These are phyloP conservation scores for Strobilomyces dryophilus DNA, from an alignment of 768 basidiomycete genomes.

Conservation along the genomic window DNA sequence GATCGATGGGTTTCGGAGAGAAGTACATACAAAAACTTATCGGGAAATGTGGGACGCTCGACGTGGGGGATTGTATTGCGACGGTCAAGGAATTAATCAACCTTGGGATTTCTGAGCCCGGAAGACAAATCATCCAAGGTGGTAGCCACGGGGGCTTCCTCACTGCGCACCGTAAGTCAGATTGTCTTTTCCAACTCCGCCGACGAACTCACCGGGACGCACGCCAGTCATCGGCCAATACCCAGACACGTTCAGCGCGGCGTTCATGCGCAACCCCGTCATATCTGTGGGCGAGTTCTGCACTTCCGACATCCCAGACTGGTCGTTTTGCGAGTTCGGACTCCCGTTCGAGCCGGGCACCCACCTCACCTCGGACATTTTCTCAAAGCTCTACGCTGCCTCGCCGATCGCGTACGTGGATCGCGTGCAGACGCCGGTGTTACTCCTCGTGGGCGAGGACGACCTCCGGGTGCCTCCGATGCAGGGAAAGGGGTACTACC, in stretches of 20 bases:
- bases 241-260: constrained; percentile 59
- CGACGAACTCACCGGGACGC: background rate
- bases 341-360: constrained; percentile 31
- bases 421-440: constrained; percentile 46
- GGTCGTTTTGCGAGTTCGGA: constrained; percentile 46
- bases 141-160: constrained; percentile 75
- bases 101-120: constrained; percentile 45
- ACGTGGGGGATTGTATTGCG: constrained; percentile 62
- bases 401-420: constrained; percentile 58
- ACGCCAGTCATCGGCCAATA: constrained; percentile 56
- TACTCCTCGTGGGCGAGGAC: constrained; percentile 55
- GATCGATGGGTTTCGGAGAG: constrained; percentile 64
- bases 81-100: constrained; percentile 48
- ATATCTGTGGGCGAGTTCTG: constrained; percentile 55
- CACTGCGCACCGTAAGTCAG: constrained; percentile 48
- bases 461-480: constrained; percentile 62
- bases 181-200: too few species aligned
- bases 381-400: constrained; percentile 38
- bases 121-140: constrained; percentile 54
- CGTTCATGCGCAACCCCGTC: constrained; percentile 66
- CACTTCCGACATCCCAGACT: constrained; percentile 66
- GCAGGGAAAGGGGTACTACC: constrained; percentile 62
- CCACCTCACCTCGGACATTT: constrained; percentile 44
- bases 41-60: constrained; percentile 59
- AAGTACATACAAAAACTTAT: constrained; percentile 49